Evolutionary conservation across 345 rosid species (phyloP).

Genomic region (Dipteronia dyeriana): DNA sequence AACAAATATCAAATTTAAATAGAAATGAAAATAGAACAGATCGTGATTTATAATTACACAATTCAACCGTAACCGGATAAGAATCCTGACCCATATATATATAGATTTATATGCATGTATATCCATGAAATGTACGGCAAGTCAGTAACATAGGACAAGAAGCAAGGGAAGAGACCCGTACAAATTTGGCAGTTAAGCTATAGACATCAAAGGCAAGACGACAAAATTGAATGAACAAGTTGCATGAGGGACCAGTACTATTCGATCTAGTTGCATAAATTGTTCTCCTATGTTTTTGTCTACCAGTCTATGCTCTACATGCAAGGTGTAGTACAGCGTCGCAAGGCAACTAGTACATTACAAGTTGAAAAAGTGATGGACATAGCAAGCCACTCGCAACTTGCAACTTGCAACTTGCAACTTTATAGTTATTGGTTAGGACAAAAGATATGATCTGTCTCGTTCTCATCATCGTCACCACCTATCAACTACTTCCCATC

Average conservation of each 20-base stretch:
- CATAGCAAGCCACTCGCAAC: not conserved
- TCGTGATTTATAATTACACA: no score
- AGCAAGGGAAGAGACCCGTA: not conserved
- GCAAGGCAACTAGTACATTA: not conserved
- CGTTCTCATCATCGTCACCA: not conserved
- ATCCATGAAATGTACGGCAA: not conserved
- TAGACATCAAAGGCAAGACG: not conserved
- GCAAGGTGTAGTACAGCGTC: conserved; percentile 2
- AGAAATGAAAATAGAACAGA: no score
- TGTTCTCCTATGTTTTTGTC: not conserved
- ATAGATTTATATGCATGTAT: not conserved
- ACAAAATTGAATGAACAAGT: conserved; percentile 27
- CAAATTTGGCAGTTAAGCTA: not conserved
- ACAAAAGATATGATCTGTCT: not conserved
- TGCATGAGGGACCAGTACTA: conserved; percentile 19
- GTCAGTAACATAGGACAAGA: not conserved
- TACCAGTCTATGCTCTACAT: conserved; percentile 19
- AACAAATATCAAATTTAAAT: not conserved
- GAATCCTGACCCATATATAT: not conserved
- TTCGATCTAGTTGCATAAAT: conserved; percentile 21
- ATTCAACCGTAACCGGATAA: no score
- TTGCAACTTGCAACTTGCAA: conserved; percentile 23
- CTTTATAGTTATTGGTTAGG: not conserved
- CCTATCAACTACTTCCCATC: not conserved
- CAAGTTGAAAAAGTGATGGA: conserved; percentile 3